Percentiles rank a stretch among this genome's conserved stretches.
phyloP scores from a whole-genome alignment of 1,284 basidiomycete genomes.

The Termitomyces sp. region DNA sequence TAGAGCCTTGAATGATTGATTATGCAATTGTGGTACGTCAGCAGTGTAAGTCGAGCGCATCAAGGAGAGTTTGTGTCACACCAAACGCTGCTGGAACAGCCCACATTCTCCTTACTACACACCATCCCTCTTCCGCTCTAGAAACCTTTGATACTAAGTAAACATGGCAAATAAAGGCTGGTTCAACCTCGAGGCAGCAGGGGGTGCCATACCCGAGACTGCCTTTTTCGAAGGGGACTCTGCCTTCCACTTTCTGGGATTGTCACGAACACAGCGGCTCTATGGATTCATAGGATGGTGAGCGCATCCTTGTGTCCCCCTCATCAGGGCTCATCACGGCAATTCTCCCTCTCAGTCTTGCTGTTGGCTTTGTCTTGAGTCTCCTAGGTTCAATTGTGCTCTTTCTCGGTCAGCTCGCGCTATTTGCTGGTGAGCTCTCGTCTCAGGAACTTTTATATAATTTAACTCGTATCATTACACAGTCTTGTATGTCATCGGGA shows the following conservation, averaged over 20 bases:
- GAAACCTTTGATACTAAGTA: not conserved
- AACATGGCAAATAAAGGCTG: slow-evolving; percentile 47
- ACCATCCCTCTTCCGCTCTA: not conserved
- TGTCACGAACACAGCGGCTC: slow-evolving; percentile 74
- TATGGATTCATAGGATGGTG: slow-evolving; percentile 85
- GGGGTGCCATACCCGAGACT: slow-evolving; percentile 56
- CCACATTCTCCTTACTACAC: not conserved
- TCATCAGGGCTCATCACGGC: not conserved
- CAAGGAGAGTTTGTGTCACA: no score
- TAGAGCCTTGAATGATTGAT: slow-evolving; percentile 1
- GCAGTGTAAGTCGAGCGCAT: not conserved
- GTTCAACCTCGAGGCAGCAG: slow-evolving; percentile 70
- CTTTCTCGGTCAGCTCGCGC: slow-evolving; percentile 63
- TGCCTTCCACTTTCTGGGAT: slow-evolving; percentile 73
- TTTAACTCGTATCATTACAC: slow-evolving; percentile 12
- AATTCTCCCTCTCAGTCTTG: slow-evolving; percentile 28
- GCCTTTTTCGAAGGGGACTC: slow-evolving; percentile 81
- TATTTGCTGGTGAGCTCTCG: slow-evolving; percentile 68
- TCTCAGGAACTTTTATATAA: no score
- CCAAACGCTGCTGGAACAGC: slow-evolving; percentile 17
- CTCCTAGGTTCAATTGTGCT: slow-evolving; percentile 78
- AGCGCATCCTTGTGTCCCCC: slow-evolving; percentile 20
- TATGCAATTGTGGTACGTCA: slow-evolving; percentile 10
- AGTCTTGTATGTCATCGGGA: slow-evolving; percentile 84
- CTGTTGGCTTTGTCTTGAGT: slow-evolving; percentile 73